A percentile compares a stretch with the other conserved stretches of the same genome.
Conservation (phyloP, 192 early-diverging fungal genomes). For the Phlyctochytrium planicorne region DNA sequence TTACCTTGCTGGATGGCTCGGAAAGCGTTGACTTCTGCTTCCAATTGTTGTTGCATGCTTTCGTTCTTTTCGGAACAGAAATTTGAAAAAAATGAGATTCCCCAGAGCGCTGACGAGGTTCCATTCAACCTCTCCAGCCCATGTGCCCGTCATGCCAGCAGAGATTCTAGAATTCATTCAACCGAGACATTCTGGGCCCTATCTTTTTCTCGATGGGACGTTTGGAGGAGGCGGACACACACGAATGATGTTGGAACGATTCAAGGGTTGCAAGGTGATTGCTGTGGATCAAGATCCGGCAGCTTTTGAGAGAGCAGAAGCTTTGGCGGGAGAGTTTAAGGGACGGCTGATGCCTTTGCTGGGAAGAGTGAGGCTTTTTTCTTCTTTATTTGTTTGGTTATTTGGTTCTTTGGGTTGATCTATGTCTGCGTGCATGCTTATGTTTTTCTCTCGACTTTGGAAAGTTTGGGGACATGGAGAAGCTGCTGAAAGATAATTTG, state of each 20-base stretch:
- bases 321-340: slow-evolving; percentile 43
- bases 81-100: not conserved
- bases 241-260: slow-evolving; percentile 51
- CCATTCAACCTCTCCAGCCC: not conserved
- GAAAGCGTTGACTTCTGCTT: slow-evolving; percentile 69
- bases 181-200: not conserved
- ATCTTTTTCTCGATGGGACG: slow-evolving; percentile 65
- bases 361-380: slow-evolving; percentile 44
- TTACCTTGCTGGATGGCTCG: slow-evolving; percentile 72
- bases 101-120: too few relatives aligned
- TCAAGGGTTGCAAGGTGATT: slow-evolving; percentile 53
- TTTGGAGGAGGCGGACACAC: slow-evolving; percentile 79
- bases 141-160: not conserved
- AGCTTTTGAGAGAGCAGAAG: slow-evolving; percentile 56
- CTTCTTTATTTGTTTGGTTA: too few relatives aligned
- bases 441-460: too few relatives aligned
- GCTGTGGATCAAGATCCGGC: slow-evolving; percentile 72
- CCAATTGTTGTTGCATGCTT: slow-evolving; percentile 58
- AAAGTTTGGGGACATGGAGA: too few relatives aligned
- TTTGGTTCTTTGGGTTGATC: too few relatives aligned
- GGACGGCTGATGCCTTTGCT: slow-evolving; percentile 57
- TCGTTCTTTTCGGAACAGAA: slow-evolving; percentile 1
- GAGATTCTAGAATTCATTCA: not conserved
- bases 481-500: too few relatives aligned
- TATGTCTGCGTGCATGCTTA: too few relatives aligned